A percentile compares a stretch with the other conserved stretches of the same genome.
Evolutionary conservation across 306 rosid genomes (phyloP).

Genomic region (Dryas alaskensis): DNA sequence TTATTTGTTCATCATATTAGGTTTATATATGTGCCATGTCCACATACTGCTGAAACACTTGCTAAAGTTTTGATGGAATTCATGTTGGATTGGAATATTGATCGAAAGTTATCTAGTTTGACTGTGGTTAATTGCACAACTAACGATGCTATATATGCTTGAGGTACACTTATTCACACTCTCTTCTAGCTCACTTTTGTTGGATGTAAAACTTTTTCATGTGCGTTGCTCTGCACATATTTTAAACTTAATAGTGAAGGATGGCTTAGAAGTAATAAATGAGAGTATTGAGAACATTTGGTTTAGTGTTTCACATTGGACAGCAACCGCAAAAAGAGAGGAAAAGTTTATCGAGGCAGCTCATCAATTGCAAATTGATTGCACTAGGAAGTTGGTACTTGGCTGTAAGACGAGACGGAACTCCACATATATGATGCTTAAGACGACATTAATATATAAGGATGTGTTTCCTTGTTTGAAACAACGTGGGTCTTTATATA

Average conservation of each 20-base stretch:
- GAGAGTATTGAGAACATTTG: not conserved
- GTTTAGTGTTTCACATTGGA: not conserved
- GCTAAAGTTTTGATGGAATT: not conserved
- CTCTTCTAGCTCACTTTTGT: not conserved
- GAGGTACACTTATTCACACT: not conserved
- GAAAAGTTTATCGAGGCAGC: not conserved
- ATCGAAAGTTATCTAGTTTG: not conserved
- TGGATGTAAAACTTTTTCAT: not conserved
- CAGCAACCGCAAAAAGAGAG: not conserved
- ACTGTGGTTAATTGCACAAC: constrained; percentile 1
- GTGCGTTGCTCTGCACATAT: constrained; percentile 2
- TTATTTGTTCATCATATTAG: not conserved
- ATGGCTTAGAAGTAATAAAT: not conserved
- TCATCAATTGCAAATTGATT: not conserved
- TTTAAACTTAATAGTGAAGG: not conserved
- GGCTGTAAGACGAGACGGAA: not conserved
- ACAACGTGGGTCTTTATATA: too few species aligned
- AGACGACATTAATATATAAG: too few species aligned
- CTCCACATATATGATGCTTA: constrained; percentile 2
- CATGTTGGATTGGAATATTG: not conserved
- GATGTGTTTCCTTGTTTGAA: too few species aligned
- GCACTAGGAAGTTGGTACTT: not conserved
- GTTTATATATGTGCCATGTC: constrained; percentile 7
- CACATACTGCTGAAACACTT: not conserved
- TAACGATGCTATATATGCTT: constrained; percentile 4